Conservation (phyloP, 1,139 yeast species). For the Kodamaea ohmeri region DNA sequence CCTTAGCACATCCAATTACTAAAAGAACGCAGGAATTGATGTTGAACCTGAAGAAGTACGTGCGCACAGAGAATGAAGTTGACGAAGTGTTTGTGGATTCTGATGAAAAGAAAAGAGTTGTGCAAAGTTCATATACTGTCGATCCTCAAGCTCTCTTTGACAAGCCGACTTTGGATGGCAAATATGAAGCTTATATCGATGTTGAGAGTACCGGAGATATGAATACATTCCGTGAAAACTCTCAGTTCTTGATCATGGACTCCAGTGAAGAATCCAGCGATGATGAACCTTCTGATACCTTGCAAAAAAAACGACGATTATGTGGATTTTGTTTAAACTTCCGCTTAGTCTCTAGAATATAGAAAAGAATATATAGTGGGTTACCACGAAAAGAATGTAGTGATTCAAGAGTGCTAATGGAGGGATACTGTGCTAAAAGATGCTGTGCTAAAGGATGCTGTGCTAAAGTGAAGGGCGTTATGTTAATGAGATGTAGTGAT, state of each 20-base stretch:
- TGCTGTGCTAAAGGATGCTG: too few species aligned
- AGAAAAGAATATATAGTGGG: too few species aligned
- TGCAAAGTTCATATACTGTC: constrained; percentile 36
- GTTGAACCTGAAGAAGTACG: constrained; percentile 20
- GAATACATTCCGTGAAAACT: constrained; percentile 13
- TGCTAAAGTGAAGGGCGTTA: too few species aligned
- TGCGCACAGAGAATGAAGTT: constrained; percentile 19
- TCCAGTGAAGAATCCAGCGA: constrained; percentile 11
- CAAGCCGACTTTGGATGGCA: constrained; percentile 19
- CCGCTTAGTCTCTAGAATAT: too few species aligned
- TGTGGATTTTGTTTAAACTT: constrained; percentile 13
- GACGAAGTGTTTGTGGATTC: constrained; percentile 33
- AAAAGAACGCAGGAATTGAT: constrained; percentile 29
- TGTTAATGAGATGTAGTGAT: too few species aligned
- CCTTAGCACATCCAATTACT: constrained; percentile 45
- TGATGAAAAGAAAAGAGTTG: constrained; percentile 16
- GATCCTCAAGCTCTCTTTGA: constrained; percentile 28
- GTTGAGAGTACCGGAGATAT: constrained; percentile 8
- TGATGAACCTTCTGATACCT: constrained; percentile 19
- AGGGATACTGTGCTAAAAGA: too few species aligned
- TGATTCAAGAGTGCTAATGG: too few species aligned
- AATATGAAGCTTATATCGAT: constrained; percentile 31
- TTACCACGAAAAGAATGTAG: too few species aligned
- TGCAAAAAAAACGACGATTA: constrained; percentile 31
- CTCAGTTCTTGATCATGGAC: constrained; percentile 15